Evolutionary conservation across 1,139 yeast genomes (phyloP), one percentile per base, ranked within the genome.

Genomic region (Pichia sp.): DNA sequence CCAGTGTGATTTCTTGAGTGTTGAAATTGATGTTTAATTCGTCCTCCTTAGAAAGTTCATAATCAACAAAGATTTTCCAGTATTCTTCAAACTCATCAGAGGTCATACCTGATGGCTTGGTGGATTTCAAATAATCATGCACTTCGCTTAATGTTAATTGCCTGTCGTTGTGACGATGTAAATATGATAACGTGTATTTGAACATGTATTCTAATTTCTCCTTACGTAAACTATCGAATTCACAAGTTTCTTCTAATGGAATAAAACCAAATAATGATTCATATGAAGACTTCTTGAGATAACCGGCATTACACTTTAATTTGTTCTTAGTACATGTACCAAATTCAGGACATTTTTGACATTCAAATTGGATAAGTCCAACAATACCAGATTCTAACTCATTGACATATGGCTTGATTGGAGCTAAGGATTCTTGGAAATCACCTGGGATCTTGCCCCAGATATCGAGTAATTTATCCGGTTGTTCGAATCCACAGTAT

Each of bases 301-400:
- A 89, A 49, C 85, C 94, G 40, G 81, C 82, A 57, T 78, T 83
- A 64, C 97, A 90, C 46, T 75, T 79, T 17, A 85, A 63, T 57
- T 84, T 70, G 42, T 73, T 66, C 27, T 81, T 78, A 53, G 74
- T 78, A 63, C 98, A 93, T 43, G 79, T 71, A 1, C 94, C 95
- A 66, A 91, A 86, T 10, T 73, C 75, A 1, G 98, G 98, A 61
- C 98, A 91, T 33, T 78, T 78, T 8, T 76, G 68, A 66, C 98
- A 93, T 2, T 59, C 51, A 4, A 97, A 96, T 45, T 77, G 77
- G 46, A 68, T 38, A 5, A 48, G 18, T 2, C 52, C 34, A 8
- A 38, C 37, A 17, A 59, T 35, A 36, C 45, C 47, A 4, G 39
- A 15, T 44, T 62, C 63, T 30, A 54, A 7, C 9, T 42, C 21